Conservation (phyloP, 495 filamentous ascomycete genomes). For the Amphirosellinia nigrospora region DNA sequence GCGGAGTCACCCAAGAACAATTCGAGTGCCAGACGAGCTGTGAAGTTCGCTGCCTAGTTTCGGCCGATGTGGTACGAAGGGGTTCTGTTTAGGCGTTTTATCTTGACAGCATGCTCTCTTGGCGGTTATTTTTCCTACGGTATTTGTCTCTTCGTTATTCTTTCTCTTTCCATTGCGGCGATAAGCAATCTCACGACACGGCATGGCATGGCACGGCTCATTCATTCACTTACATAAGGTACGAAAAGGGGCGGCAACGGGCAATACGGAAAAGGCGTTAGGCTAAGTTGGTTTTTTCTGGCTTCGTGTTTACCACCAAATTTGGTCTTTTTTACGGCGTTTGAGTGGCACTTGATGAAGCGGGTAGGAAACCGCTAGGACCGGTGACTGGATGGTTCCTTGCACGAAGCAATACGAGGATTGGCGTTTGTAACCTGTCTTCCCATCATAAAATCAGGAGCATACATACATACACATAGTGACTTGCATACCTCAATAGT, state of each 20-base stretch:
- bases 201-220: not conserved
- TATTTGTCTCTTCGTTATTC: not conserved
- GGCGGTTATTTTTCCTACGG: not conserved
- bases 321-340: not conserved
- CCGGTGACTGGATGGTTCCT: not conserved
- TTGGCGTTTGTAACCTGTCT: not conserved
- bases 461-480: not conserved
- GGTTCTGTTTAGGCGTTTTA: not conserved
- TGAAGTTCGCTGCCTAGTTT: slow-evolving; percentile 13
- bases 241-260: not conserved
- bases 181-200: not conserved
- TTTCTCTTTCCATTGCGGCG: not conserved
- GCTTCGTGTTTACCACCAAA: not conserved
- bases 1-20: not conserved
- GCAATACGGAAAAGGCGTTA: not conserved
- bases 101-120: not conserved
- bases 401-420: not conserved
- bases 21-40: not conserved
- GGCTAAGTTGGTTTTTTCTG: not conserved
- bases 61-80: not conserved
- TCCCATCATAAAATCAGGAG: not conserved
- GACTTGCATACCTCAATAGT: not conserved
- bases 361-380: not conserved
- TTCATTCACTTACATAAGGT: not conserved
- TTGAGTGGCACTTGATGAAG: not conserved